Evolutionary conservation across 225 moss, liverwort and hornwort genomes (phyloP).

Genomic region (Rhytidiadelphus loreus): DNA sequence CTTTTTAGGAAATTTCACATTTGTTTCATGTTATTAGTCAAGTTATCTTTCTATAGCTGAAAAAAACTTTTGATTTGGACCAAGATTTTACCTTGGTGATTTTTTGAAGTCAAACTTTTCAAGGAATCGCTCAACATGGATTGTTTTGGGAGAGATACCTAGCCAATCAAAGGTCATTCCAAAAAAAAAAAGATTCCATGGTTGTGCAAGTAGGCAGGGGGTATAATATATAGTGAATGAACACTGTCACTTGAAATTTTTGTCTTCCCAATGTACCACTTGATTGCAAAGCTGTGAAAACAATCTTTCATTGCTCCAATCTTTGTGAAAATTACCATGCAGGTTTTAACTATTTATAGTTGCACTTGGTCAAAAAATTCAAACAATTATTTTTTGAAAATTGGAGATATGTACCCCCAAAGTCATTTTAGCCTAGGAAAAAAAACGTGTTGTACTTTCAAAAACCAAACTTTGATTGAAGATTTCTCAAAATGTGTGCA

Average conservation of each 20-base stretch:
- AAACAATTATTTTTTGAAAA: not conserved
- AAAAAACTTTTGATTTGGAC: not conserved
- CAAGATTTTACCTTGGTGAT: not conserved
- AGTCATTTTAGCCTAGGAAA: accelerated
- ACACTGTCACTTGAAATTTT: no score
- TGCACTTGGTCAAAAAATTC: not conserved
- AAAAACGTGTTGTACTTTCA: not conserved
- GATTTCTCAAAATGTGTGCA: accelerated
- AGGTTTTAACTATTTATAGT: not conserved
- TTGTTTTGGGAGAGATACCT: not conserved
- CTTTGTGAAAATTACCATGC: not conserved
- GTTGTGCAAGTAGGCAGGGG: not conserved
- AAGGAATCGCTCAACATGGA: accelerated
- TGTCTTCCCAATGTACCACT: no score
- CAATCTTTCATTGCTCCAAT: not conserved
- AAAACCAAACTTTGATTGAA: not conserved
- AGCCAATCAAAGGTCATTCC: not conserved
- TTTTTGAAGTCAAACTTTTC: not conserved
- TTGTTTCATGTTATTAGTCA: not conserved
- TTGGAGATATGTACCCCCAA: not conserved
- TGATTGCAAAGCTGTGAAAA: no score
- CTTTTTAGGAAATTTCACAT: not conserved
- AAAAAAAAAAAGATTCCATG: no score
- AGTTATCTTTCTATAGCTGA: not conserved
- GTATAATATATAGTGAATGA: not conserved